Percentiles rank a stretch among this genome's conserved stretches.
Conservation (phyloP, 768 basidiomycete genomes). For the Suillus clintonianus region DNA sequence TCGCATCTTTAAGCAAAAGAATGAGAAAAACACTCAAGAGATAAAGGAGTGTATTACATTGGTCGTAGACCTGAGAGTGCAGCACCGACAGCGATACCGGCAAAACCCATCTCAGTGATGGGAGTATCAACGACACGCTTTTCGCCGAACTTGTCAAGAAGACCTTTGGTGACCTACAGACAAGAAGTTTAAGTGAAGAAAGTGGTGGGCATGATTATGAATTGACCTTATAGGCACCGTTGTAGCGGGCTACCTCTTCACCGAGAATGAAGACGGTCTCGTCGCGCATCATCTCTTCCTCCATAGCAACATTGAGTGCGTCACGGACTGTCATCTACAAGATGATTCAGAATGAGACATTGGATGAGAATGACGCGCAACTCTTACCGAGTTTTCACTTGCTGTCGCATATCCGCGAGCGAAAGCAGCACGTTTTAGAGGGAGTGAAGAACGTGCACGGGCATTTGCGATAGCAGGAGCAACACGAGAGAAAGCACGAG, state of each 20-base stretch:
- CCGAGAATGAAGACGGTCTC: constrained; percentile 94
- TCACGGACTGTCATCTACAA: constrained; percentile 95
- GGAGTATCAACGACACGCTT: constrained; percentile 97
- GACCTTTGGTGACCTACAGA: constrained; percentile 90
- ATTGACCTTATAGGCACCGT: constrained; percentile 91
- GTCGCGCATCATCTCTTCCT: constrained; percentile 98
- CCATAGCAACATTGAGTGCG: constrained; percentile 96
- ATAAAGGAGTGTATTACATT: constrained; percentile 52
- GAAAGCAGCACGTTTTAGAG: constrained; percentile 43
- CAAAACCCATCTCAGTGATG: constrained; percentile 98
- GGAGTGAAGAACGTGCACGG: constrained; percentile 43
- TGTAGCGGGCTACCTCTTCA: constrained; percentile 98
- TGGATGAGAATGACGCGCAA: constrained; percentile 33
- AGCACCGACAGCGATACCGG: constrained; percentile 93
- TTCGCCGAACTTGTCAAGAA: constrained; percentile 99
- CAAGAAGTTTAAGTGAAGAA: constrained; percentile 13
- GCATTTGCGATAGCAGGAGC: constrained; percentile 48
- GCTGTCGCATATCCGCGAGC: constrained; percentile 68
- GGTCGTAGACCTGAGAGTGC: constrained; percentile 94
- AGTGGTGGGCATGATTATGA: neutral
- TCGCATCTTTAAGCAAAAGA: constrained; percentile 67
- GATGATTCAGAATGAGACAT: constrained; percentile 18
- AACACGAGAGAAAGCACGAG: constrained; percentile 66
- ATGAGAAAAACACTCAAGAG: constrained; percentile 8
- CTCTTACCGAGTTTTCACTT: constrained; percentile 49